Evolutionary conservation across 139 green algal genomes (phyloP).

Genomic region (Edaphochlamys debaryana): DNA sequence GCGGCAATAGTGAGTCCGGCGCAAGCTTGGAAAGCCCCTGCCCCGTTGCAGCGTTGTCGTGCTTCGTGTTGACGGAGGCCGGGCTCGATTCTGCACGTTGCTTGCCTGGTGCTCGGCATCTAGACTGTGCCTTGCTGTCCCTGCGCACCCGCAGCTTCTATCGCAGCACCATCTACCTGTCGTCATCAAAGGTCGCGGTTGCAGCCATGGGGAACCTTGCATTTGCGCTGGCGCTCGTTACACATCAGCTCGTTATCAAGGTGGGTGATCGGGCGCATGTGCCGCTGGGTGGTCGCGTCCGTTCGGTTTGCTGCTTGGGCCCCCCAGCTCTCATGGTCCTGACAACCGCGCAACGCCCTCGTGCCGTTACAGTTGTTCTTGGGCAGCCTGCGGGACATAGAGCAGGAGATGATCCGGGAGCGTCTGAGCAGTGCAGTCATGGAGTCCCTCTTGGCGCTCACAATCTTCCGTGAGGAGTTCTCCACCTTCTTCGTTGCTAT

Average conservation of each 20-base stretch:
- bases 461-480: conserved; percentile 96
- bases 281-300: too few species aligned
- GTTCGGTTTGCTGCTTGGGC: too few species aligned
- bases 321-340: too few species aligned
- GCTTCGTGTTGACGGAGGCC: too few species aligned
- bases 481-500: conserved; percentile 84
- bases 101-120: too few species aligned
- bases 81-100: too few species aligned
- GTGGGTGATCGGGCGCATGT: conserved; percentile 38
- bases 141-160: conserved; percentile 96
- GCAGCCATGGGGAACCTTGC: conserved; percentile 93
- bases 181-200: conserved; percentile 92
- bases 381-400: conserved; percentile 89
- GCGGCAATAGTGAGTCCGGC: conserved; percentile 82
- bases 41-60: too few species aligned
- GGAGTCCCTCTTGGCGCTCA: conserved; percentile 98
- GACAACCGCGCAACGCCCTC: too few species aligned
- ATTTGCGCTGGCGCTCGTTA: conserved; percentile 83
- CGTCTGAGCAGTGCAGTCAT: conserved; percentile 86
- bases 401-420: conserved; percentile 95
- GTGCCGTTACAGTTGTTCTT: conserved; percentile 96
- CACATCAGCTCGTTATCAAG: conserved; percentile 82
- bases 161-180: conserved; percentile 90
- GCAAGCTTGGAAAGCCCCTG: too few species aligned
- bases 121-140: too few species aligned